Percentiles rank a stretch among this genome's conserved stretches.
phyloP scores from a whole-genome alignment of 1,139 yeast species.

The Suhomyces ambrosiae region DNA sequence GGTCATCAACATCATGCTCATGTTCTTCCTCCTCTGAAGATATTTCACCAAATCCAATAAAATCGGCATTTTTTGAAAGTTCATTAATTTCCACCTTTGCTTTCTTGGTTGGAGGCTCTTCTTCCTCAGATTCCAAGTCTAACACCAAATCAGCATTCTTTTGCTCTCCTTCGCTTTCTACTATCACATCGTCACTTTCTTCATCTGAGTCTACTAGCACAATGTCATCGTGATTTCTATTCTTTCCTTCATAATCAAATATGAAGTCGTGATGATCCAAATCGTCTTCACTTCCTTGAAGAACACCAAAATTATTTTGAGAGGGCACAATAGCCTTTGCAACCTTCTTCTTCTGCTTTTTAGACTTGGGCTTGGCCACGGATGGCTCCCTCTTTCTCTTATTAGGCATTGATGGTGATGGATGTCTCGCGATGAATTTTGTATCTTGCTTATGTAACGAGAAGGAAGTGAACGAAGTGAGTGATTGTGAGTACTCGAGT shows the following conservation, averaged over 20 bases:
- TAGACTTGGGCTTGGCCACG: conserved; percentile 21
- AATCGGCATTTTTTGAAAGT: conserved; percentile 55
- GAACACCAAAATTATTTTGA: conserved; percentile 24
- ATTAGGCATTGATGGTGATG: conserved; percentile 13
- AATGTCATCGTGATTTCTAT: conserved; percentile 21
- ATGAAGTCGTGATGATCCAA: conserved; percentile 25
- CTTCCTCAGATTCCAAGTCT: conserved; percentile 20
- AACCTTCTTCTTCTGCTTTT: conserved; percentile 23
- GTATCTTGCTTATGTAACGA: conserved; percentile 1
- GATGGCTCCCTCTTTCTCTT: conserved; percentile 25
- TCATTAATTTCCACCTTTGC: conserved; percentile 25
- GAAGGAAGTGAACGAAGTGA: background rate
- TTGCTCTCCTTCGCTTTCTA: conserved; percentile 39
- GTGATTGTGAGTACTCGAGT: no score
- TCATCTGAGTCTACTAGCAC: conserved; percentile 30
- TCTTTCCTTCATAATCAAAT: conserved; percentile 23
- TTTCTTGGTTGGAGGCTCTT: conserved; percentile 20
- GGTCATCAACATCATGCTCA: conserved; percentile 25
- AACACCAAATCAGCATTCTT: no score
- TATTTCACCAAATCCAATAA: conserved; percentile 61
- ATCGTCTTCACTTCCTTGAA: conserved; percentile 21
- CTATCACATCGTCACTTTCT: conserved; percentile 33
- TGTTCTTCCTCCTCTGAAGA: conserved; percentile 45
- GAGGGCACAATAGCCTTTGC: conserved; percentile 13
- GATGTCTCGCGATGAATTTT: background rate